A percentile compares a stretch with the other conserved stretches of the same genome.
Conservation (phyloP, 345 rosid species). For the Corchorus capsularis region DNA sequence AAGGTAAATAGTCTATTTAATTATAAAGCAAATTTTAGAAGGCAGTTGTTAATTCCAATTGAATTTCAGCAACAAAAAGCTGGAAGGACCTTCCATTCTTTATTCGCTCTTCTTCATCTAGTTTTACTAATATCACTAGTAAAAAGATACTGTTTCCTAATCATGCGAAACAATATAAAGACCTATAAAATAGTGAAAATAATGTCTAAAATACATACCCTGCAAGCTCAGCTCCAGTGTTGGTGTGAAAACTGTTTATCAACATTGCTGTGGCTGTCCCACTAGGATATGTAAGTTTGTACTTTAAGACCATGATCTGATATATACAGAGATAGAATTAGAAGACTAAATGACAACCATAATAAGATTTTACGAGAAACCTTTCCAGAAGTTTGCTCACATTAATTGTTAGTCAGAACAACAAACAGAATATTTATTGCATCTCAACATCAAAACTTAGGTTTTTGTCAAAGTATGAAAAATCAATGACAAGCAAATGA, state of each 20-base stretch:
- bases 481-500: slow-evolving; percentile 10
- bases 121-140: not conserved
- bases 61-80: not conserved
- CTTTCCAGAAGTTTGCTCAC: not conserved
- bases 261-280: slow-evolving; percentile 96
- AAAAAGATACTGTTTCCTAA: not conserved
- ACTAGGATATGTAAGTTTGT: slow-evolving; percentile 93
- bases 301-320: slow-evolving; percentile 91
- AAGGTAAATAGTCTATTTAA: not conserved
- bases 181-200: not conserved
- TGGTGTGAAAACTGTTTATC: slow-evolving; percentile 91
- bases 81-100: not conserved
- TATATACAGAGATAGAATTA: not conserved
- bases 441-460: not conserved
- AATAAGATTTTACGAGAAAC: not conserved
- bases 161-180: slow-evolving; percentile 11
- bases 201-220: slow-evolving; percentile 44
- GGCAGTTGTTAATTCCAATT: not conserved
- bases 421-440: not conserved
- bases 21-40: not conserved
- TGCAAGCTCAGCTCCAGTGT: slow-evolving; percentile 91
- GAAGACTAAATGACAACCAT: not conserved
- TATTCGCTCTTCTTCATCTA: not conserved
- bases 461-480: not conserved
- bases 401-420: not conserved